Evolutionary conservation across 768 basidiomycete species (phyloP).

Genomic region (Boletus vermiculosoides): DNA sequence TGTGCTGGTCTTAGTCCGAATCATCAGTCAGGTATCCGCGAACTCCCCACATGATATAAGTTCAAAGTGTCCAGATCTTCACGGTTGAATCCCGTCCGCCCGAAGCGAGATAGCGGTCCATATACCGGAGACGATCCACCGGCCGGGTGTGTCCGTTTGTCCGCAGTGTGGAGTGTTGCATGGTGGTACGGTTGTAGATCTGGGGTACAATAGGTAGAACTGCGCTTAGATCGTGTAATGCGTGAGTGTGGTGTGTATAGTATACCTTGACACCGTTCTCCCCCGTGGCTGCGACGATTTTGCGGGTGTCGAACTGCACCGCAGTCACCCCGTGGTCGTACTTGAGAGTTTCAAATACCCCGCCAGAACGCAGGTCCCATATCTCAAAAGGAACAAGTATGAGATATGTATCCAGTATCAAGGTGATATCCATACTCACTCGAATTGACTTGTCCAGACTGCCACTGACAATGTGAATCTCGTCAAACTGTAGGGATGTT

Average conservation of each 20-base stretch:
- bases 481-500: conserved; percentile 95
- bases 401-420: background rate
- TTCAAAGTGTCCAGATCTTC: conserved; percentile 91
- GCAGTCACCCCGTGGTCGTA: conserved; percentile 90
- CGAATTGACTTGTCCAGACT: conserved; percentile 91
- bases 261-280: conserved; percentile 90
- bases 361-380: conserved; percentile 94
- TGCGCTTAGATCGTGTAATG: background rate
- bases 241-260: background rate
- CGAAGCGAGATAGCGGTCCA: conserved; percentile 92
- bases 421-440: conserved; percentile 43
- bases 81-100: conserved; percentile 84
- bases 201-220: conserved; percentile 29
- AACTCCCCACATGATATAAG: conserved; percentile 3
- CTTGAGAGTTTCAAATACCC: conserved; percentile 82
- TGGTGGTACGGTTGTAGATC: conserved; percentile 94
- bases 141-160: conserved; percentile 95
- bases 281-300: conserved; percentile 88
- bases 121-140: conserved; percentile 85
- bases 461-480: conserved; percentile 89
- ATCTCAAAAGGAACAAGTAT: conserved; percentile 49
- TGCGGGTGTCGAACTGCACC: conserved; percentile 92
- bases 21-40: conserved; percentile 15
- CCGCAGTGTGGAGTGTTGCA: conserved; percentile 78
- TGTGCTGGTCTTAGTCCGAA: conserved; percentile 19